Evolutionary conservation across 1,139 yeast species (phyloP).

Genomic region (Pichia sp.): DNA sequence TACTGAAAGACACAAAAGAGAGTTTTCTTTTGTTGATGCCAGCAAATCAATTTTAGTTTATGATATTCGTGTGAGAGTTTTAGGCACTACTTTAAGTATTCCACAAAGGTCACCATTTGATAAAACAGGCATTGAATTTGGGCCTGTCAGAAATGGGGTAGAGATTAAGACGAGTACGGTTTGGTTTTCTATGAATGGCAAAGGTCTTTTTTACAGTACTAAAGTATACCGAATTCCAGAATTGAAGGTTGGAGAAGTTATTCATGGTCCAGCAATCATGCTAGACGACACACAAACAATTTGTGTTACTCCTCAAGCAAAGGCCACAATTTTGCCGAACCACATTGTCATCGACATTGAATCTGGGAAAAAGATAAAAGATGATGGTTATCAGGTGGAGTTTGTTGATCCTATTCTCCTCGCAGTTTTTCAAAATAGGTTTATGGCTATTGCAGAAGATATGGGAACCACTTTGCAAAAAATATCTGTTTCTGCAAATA

Average conservation of each 20-base stretch:
- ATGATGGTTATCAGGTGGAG: conserved; percentile 7
- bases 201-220: no score
- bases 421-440: conserved; percentile 57
- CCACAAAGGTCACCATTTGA: conserved; percentile 31
- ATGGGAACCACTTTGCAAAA: conserved; percentile 62
- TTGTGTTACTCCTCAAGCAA: no score
- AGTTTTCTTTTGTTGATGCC: conserved; percentile 66
- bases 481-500: conserved; percentile 57
- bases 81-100: conserved; percentile 48
- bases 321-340: conserved; percentile 13
- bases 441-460: conserved; percentile 63
- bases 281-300: no score
- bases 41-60: conserved; percentile 65
- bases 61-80: conserved; percentile 73
- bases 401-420: conserved; percentile 48
- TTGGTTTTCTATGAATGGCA: background rate
- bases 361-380: background rate
- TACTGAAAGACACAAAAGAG: conserved; percentile 48
- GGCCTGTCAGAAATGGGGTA: background rate
- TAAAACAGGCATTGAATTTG: conserved; percentile 25
- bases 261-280: no score
- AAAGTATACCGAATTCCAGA: no score
- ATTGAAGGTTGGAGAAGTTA: no score
- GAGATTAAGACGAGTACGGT: background rate
- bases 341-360: conserved; percentile 6